Base-by-base conservation (phyloP, 371 early-diverging fungal genomes). In the Mortierella sp. region DNA sequence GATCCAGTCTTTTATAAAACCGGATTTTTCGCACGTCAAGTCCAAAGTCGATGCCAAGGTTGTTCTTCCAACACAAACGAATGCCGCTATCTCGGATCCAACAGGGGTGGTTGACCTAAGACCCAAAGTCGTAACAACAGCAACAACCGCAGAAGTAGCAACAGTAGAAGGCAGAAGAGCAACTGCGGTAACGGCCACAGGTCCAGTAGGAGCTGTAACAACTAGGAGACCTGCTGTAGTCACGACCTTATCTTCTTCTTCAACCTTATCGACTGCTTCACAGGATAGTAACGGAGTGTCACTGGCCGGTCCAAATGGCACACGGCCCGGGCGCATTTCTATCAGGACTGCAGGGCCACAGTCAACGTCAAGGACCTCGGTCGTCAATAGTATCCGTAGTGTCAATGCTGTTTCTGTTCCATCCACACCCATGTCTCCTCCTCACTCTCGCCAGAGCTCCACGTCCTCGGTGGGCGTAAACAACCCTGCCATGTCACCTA, bases 21-120 rank as follows among this genome's bases (percentile, higher is more conserved):
- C 54, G 12, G 69, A 68, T 50, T 64, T 75, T 47, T 75, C 75
- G 11, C 68, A 64, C 44, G 32, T 75, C 60, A 67, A 64, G 48
- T 49, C 68, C 42, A 68, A 68, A 37, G 75, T 75, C 48, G 75
- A 75, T 23, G 72, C 65, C 28, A 64, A 65, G 26, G 12, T 65
- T 32, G 50, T 24, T 27, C 31, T 65, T 3, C 72, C 61, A 3
- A 28, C 41, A 34, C 37, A 1, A 32, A 27, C 48, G n/a, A n/a
- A n/a, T 28, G 47, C 26, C 15, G 43, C n/a, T 19, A 7, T 17
- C 48, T 41, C 17, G 1, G 26, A 7, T 6, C 26, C 39, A 34
- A 17, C 27, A 44, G n/a, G n/a, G n/a, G n/a, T n/a, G n/a, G 6
- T 19, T 17, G 44, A 28, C 23, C 28, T 15, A 2, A 49, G 12